Conservation (phyloP, 495 filamentous ascomycete species). For the Penicillium waksmanii region DNA sequence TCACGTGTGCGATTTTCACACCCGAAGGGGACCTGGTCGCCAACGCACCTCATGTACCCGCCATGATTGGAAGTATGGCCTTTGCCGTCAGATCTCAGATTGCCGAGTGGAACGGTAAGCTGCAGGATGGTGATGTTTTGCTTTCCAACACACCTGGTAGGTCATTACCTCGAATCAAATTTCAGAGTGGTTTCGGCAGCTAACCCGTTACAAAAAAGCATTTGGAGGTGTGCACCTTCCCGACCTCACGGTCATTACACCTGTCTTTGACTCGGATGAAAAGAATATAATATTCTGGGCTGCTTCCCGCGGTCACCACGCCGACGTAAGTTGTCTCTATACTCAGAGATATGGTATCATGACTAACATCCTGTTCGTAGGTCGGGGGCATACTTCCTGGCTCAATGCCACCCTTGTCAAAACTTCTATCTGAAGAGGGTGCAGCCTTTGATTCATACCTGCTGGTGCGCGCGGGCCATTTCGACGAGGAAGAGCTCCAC, state of each 20-base stretch:
- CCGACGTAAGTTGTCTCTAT: slow-evolving; percentile 58
- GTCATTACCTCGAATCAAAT: not conserved
- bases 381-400: slow-evolving; percentile 88
- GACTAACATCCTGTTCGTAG: slow-evolving; percentile 1
- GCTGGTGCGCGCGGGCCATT: slow-evolving; percentile 54
- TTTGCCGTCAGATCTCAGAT: slow-evolving; percentile 87
- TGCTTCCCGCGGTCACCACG: slow-evolving; percentile 74
- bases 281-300: slow-evolving; percentile 86
- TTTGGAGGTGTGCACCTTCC: slow-evolving; percentile 85
- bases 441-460: slow-evolving; percentile 86
- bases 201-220: slow-evolving; percentile 44
- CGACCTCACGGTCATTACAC: slow-evolving; percentile 87
- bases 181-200: not conserved
- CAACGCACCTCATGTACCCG: slow-evolving; percentile 73
- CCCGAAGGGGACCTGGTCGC: slow-evolving; percentile 42
- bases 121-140: slow-evolving; percentile 81
- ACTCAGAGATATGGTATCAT: not conserved
- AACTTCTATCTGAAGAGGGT: slow-evolving; percentile 88
- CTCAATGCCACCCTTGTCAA: slow-evolving; percentile 90
- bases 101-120: slow-evolving; percentile 78
- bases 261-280: slow-evolving; percentile 72
- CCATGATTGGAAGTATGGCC: slow-evolving; percentile 82
- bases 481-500: slow-evolving; percentile 75
- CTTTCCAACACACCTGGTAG: slow-evolving; percentile 82
- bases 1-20: slow-evolving; percentile 40